Conservation (phyloP, 805 yeast genomes). For the Zygoascus tannicola region DNA sequence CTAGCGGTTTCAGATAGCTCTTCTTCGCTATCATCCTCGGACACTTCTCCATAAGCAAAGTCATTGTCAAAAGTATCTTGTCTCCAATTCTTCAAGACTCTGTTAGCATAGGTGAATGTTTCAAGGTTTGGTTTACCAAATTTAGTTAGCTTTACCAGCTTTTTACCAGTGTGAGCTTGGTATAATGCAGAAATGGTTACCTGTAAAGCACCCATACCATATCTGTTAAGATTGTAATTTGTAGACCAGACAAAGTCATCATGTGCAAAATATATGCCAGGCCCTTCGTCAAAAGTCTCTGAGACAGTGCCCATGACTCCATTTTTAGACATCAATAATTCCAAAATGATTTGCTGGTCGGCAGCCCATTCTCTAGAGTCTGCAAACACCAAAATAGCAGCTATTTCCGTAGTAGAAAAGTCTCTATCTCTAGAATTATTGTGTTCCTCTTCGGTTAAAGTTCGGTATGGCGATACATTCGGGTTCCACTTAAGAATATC, state of each 20-base stretch:
- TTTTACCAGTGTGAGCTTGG: slow-evolving; percentile 76
- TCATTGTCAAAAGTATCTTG: slow-evolving; percentile 67
- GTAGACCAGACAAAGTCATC: slow-evolving; percentile 93
- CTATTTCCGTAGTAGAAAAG: slow-evolving; percentile 57
- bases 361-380: slow-evolving; percentile 92
- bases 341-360: slow-evolving; percentile 83
- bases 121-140: slow-evolving; percentile 88
- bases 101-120: slow-evolving; percentile 75
- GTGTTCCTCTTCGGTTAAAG: slow-evolving; percentile 61
- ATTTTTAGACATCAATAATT: slow-evolving; percentile 59
- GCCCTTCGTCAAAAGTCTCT: slow-evolving; percentile 64
- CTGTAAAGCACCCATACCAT: slow-evolving; percentile 93
- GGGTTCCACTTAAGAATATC: slow-evolving; percentile 85
- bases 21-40: slow-evolving; percentile 21
- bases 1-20: slow-evolving; percentile 28
- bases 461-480: slow-evolving; percentile 75
- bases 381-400: slow-evolving; percentile 82
- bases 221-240: slow-evolving; percentile 67
- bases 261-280: slow-evolving; percentile 79
- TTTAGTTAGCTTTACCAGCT: slow-evolving; percentile 59
- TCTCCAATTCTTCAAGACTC: slow-evolving; percentile 69
- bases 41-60: slow-evolving; percentile 36
- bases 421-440: slow-evolving; percentile 46
- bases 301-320: slow-evolving; percentile 83
- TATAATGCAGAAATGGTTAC: slow-evolving; percentile 79